Evolutionary conservation across 2,329 filamentous ascomycete genomes (phyloP), one percentile per base, ranked within the genome.

Genomic region (Colletotrichum neosansevieriae): DNA sequence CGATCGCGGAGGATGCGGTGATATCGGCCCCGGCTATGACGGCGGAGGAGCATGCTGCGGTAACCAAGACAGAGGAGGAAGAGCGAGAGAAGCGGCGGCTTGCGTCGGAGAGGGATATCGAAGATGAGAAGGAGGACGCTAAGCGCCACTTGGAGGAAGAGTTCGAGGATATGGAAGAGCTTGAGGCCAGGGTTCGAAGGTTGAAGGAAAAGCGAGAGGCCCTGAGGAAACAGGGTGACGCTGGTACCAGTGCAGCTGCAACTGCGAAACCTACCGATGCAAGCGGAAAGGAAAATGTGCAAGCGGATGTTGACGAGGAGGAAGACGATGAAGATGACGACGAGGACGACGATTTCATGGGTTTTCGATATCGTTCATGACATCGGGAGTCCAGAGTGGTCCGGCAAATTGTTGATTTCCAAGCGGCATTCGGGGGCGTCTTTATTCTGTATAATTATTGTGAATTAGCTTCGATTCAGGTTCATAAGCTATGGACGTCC

Each of bases 101-200:
- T 1, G 83, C 87, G 47, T 81, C 81, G 1, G 89, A 92, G 32
- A 76, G 80, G 3, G 81, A 88, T 72, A 76, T 89, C 1, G 86
- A 86, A 64, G 91, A 90, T 44, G 92, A 94, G 76, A 87, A 87
- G 63, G 93, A 96, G 76, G 93, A 96, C 73, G 92, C 93, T 1
- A 87, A 86, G 47, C 85, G 91, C 21, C 89, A 91, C 34, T 79
- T 94, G 64, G 91, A 94, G 78, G 88, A 90, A 45, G 93, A 95
- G 77, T 92, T 95, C 72, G 92, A 94, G 66, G 90, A 94, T 76
- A 95, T 95, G 92, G 90, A 92, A 75, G 88, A 90, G 75, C 84
- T 95, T 51, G 93, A 95, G 77, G 87, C 88, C 58, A 86, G 92
- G 6, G 91, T 95, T 12, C 84, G 85, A 67, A 85, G 84, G 69